These are phyloP conservation scores for Russula compacta DNA, from an alignment of 768 basidiomycete species.

Conservation along the genomic window DNA sequence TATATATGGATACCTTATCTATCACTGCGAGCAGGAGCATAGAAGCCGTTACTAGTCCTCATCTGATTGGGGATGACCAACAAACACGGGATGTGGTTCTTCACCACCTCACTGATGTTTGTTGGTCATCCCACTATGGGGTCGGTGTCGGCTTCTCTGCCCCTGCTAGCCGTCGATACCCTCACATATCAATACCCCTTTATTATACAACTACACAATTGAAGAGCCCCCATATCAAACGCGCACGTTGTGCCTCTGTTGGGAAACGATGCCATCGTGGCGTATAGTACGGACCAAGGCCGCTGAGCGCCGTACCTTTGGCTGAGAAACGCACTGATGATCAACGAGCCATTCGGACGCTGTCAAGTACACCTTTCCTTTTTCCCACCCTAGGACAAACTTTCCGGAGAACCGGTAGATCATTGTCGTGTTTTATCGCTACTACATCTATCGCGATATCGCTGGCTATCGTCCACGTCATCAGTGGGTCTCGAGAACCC, in stretches of 20 bases:
- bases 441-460: too few species aligned
- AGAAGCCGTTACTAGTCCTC: not conserved
- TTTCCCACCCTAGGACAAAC: too few species aligned
- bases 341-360: not conserved
- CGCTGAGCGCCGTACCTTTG: not conserved
- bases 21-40: not conserved
- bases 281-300: not conserved
- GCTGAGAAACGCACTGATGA: not conserved
- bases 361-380: not conserved
- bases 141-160: not conserved
- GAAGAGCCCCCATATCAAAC: not conserved
- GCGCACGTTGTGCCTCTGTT: not conserved
- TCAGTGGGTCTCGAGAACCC: too few species aligned
- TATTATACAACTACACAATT: not conserved
- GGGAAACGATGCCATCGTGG: not conserved
- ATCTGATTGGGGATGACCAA: not conserved
- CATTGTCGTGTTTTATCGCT: not conserved
- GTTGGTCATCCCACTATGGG: not conserved
- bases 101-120: not conserved
- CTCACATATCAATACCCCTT: not conserved
- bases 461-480: too few species aligned
- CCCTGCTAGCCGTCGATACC: not conserved
- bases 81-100: not conserved
- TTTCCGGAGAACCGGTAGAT: not conserved
- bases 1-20: not conserved